These are phyloP conservation scores for Meripilus lineatus DNA, from an alignment of 1,284 basidiomycete genomes.

Conservation along the genomic window DNA sequence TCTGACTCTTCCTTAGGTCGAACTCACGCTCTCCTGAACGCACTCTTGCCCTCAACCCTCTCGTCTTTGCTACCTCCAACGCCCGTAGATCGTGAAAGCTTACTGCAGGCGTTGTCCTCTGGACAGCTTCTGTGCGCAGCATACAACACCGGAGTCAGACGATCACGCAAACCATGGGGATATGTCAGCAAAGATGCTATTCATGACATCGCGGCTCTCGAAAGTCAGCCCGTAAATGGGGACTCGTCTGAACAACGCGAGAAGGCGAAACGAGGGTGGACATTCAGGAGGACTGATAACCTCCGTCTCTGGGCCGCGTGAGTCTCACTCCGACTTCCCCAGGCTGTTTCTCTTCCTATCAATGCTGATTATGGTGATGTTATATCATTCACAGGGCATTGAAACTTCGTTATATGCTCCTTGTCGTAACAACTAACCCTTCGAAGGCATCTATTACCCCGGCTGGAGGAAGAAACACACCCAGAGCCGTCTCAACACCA, in stretches of 20 bases:
- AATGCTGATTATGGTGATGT: not conserved
- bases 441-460: slow-evolving; percentile 17
- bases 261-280: slow-evolving; percentile 52
- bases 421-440: slow-evolving; percentile 51
- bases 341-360: slow-evolving; percentile 1
- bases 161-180: slow-evolving; percentile 83
- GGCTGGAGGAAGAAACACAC: slow-evolving; percentile 14
- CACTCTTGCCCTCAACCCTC: slow-evolving; percentile 39
- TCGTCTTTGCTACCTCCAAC: slow-evolving; percentile 39
- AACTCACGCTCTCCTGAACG: slow-evolving; percentile 50
- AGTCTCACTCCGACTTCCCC: slow-evolving; percentile 22
- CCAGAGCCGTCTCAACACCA: slow-evolving; percentile 10
- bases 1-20: slow-evolving; percentile 40
- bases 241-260: slow-evolving; percentile 27
- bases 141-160: slow-evolving; percentile 76
- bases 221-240: slow-evolving; percentile 37
- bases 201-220: slow-evolving; percentile 70
- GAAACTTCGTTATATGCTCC: slow-evolving; percentile 74
- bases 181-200: slow-evolving; percentile 75
- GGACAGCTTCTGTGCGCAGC: slow-evolving; percentile 78
- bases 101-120: slow-evolving; percentile 62
- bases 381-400: slow-evolving; percentile 51
- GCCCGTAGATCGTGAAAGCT: slow-evolving; percentile 30
- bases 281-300: slow-evolving; percentile 81
- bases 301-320: slow-evolving; percentile 79